Base-by-base conservation (phyloP, 2,329 filamentous ascomycete genomes). In the Gremmenia infestans region DNA sequence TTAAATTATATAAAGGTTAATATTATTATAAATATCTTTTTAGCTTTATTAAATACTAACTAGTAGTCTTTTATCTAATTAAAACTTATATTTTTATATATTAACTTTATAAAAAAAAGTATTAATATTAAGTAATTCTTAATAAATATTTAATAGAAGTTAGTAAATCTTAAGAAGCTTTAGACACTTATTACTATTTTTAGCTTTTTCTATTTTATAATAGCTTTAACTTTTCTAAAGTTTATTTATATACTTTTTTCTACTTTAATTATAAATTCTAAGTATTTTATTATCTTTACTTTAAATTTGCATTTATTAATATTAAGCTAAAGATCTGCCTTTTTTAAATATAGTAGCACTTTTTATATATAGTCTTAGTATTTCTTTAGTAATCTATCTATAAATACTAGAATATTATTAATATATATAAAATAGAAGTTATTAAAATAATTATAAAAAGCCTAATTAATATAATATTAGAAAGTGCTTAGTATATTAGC, bases 401-500 rank as follows among this genome's bases (percentile, higher is more conserved):
- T 14, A n/a, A 4, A 39, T 3, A 39, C 8, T 14, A 39, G 4
- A 7, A 39, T 39, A 39, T 39, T 39, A 39, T 39, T 39, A 4
- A 39, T 39, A 39, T 39, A 39, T 25, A 45, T 57, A 19, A 45
- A 56, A 17, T 40, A 56, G 46, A 57, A 65, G 2, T 42, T 14
- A 48, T 63, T 43, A 11, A 65, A 22, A 48, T 52, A 58, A 4
- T 58, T 45, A 19, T 45, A 17, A 23, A 65, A 47, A 7, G 47
- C 42, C 36, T 60, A 28, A 54, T 67, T 60, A 28, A 62, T 60
- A 49, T 57, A 53, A 25, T 32, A 28, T 39, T 64, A 32, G 53
- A 59, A 58, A 32, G 55, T 57, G 25, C 47, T 58, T 23, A 49
- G 58, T 43, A 53, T 56, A 48, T 67, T 68, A 15, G 54, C 58